Evolutionary conservation across 257 asterid genomes (phyloP), one percentile per base, ranked within the genome.

Genomic region (Thymus quinquecostatus): DNA sequence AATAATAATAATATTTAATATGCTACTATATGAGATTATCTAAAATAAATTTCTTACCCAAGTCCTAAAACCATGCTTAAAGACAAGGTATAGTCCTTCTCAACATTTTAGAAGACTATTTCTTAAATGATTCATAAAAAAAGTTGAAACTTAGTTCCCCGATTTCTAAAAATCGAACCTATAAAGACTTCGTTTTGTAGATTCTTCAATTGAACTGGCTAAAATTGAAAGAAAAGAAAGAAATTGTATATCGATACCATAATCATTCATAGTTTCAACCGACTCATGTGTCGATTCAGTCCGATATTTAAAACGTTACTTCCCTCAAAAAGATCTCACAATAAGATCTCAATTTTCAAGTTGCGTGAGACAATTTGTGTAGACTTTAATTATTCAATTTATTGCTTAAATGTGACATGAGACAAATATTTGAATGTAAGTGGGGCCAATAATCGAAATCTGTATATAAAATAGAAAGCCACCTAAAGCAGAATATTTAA

Each of bases 341-440:
- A 21, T 21, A 3, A 6, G 29, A 6, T 64, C 55, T 64, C 48
- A 73, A 64, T 2, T 63, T 53, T 41, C 7, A 64, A 64, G 66
- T 41, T 54, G 66, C 71, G 66, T 43, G 50, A 55, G 51, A 64
- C 77, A 54, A 41, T 38, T 41, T 41, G 6, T 28, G 21, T 7
- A 0, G 1, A 41, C 30, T 27, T n/a, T 63, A 21, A 51, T 4
- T 29, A 51, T 8, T 29, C 13, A 5, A 72, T 41, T 47, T 36
- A 40, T 64, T 41, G 68, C 70, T 79, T 69, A 27, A 75, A 36
- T 49, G 33, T 32, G 76, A 78, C 71, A 71, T 66, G 43, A 71
- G 86, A 77, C 86, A 78, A 80, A 73, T 38, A 58, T 73, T 70
- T 33, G 75, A 38, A 36, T 50, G 61, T 61, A 50, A 48, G 12